Evolutionary conservation across 768 basidiomycete genomes (phyloP), one percentile per base, ranked within the genome.

Genomic region (Auriscalpium orientale): DNA sequence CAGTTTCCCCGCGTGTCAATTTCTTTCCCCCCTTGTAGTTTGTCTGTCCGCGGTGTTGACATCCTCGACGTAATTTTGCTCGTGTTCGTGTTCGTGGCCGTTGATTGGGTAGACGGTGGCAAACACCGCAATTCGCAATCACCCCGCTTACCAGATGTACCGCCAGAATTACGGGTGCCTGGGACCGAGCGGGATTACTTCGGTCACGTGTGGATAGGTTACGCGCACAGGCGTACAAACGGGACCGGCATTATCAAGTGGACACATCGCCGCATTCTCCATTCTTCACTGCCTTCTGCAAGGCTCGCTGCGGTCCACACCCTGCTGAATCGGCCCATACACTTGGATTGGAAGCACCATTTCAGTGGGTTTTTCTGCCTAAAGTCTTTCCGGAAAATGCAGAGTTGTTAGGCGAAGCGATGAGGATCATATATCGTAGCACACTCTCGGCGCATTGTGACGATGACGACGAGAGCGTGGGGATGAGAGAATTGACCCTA

Each of bases 381-480:
- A 43, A 18, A 13, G 18, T 43, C 40, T 4, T 18, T 13, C 40
- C 40, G 18, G 40, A 43, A 18, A 43, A 18, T 43, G 15, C 15
- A 43, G 40, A 43, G 13, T 18, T 4, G 15, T 15, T 43, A 43
- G 40, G 18, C 40, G 40, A 8, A 43, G 18, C 40, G 18, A 28
- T 28, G 28, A 28, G 28, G 28, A 5, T 5, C 7, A 28, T 28
- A 28, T 28, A 28, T 28, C 28, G 28, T 28, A 28, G 28, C 28
- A 28, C 28, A 28, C 28, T 28, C 28, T 28, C 18, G 15, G 40
- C 18, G 15, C 13, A 53, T 53, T 34, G 52, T 44, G 52, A 53
- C 35, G 44, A 46, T 45, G 54, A 55, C 60, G 51, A 51, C 33
- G 22, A n/a, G 43, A 18, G 56, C 55, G 36, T 59, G 58, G 49